Evolutionary conservation across 73 alveolate species (phyloP).

Genomic region (Paramecium pentaurelia): DNA sequence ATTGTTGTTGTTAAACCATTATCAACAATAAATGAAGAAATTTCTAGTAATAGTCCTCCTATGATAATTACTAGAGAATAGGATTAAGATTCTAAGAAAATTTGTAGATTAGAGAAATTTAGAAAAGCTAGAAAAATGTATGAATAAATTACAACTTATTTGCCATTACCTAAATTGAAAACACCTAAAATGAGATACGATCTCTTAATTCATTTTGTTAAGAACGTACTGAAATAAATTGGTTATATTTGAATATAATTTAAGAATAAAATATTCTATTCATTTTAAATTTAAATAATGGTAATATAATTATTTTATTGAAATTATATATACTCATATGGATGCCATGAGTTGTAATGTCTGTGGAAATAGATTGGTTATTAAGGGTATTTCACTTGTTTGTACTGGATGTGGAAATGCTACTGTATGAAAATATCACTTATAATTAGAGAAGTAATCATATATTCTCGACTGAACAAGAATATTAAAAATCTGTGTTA

Average conservation of each 20-base stretch:
- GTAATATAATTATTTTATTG: background rate
- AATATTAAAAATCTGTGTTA: background rate
- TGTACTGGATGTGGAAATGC: slow-evolving; percentile 42
- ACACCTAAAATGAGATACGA: slow-evolving; percentile 34
- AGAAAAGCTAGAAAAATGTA: slow-evolving; percentile 24
- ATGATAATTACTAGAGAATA: background rate
- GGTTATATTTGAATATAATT: background rate
- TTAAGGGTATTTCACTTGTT: slow-evolving; percentile 25
- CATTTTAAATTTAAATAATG: background rate
- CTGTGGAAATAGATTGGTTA: background rate
- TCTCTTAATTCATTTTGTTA: slow-evolving; percentile 9
- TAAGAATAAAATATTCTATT: background rate
- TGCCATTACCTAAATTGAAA: background rate
- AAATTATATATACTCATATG: background rate
- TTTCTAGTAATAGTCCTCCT: background rate
- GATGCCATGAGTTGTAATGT: slow-evolving; percentile 9
- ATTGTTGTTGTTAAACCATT: background rate
- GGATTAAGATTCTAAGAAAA: background rate
- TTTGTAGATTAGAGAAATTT: background rate
- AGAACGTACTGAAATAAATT: background rate
- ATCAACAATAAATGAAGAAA: background rate
- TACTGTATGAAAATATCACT: background rate
- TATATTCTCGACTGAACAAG: slow-evolving; percentile 22
- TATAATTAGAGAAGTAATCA: slow-evolving; percentile 1
- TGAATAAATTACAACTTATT: background rate